Conservation (phyloP, 2,329 filamentous ascomycete species). For the Botryosphaeria dothidea region DNA sequence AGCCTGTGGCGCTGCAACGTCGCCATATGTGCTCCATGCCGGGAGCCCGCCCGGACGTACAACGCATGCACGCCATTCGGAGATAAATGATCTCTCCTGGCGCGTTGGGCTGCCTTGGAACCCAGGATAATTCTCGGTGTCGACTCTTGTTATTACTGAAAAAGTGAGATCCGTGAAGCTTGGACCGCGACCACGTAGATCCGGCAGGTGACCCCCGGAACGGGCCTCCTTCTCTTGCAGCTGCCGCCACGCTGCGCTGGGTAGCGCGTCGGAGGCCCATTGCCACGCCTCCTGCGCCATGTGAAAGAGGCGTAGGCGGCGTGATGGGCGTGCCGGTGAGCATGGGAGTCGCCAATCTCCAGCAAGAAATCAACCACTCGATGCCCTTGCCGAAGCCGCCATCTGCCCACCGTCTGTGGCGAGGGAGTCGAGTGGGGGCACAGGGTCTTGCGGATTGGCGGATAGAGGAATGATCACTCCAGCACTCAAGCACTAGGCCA, state of each 20-base stretch:
- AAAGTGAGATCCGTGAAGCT: conserved; percentile 10
- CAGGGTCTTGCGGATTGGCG: conserved; percentile 14
- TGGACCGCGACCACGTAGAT: conserved; percentile 9
- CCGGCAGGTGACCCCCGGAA: conserved; percentile 15
- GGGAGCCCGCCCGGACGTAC: not conserved
- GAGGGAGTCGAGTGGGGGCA: conserved; percentile 8
- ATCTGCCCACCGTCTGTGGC: conserved; percentile 11
- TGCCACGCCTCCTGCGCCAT: conserved; percentile 7
- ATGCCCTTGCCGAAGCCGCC: conserved; percentile 3
- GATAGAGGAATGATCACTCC: conserved; percentile 14
- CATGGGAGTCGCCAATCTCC: conserved; percentile 4
- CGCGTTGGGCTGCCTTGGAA: not conserved
- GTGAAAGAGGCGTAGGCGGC: not conserved
- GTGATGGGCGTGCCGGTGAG: conserved; percentile 7
- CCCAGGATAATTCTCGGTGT: conserved; percentile 9
- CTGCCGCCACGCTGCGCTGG: not conserved
- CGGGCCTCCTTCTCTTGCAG: not conserved
- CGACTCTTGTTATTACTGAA: not conserved
- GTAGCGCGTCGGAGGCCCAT: not conserved
- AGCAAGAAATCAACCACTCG: not conserved
- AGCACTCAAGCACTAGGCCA: conserved; percentile 12
- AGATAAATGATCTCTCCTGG: not conserved
- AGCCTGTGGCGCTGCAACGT: not conserved
- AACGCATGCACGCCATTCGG: not conserved
- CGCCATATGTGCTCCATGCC: not conserved